Conservation (phyloP, 169 alveolate species). For the Cryptosporidium ryanae region DNA sequence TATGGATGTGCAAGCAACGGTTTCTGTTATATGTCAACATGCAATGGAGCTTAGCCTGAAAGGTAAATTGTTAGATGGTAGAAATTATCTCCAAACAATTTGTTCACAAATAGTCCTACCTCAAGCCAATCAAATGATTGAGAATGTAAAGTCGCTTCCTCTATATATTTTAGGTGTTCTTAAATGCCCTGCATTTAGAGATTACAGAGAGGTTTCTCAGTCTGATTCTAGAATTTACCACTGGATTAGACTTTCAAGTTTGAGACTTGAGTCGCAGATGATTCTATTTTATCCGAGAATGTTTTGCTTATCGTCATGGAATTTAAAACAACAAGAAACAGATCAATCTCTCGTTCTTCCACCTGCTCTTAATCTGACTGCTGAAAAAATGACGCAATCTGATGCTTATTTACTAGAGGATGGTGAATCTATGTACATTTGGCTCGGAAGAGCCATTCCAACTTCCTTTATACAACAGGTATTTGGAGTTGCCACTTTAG, state of each 20-base stretch:
- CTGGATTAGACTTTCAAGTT: constrained; percentile 82
- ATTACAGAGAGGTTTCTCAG: constrained; percentile 81
- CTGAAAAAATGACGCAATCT: constrained; percentile 86
- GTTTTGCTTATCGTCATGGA: constrained; percentile 79
- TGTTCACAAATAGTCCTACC: constrained; percentile 80
- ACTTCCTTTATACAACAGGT: constrained; percentile 70
- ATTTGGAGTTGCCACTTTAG: constrained; percentile 74
- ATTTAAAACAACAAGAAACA: constrained; percentile 68
- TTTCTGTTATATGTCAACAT: constrained; percentile 80
- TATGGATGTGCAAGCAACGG: constrained; percentile 84
- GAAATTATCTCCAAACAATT: constrained; percentile 83
- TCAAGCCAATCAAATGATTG: constrained; percentile 74
- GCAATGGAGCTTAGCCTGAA: constrained; percentile 78
- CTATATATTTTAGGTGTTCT: constrained; percentile 85
- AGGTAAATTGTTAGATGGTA: constrained; percentile 87
- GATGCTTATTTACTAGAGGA: constrained; percentile 89
- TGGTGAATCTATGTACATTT: constrained; percentile 88
- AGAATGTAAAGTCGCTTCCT: constrained; percentile 72
- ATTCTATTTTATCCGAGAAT: constrained; percentile 87
- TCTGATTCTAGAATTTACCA: constrained; percentile 84
- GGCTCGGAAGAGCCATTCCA: constrained; percentile 87
- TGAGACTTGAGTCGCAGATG: constrained; percentile 82
- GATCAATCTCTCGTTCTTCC: constrained; percentile 78
- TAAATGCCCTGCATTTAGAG: constrained; percentile 85
- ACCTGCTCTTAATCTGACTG: constrained; percentile 82